Evolutionary conservation across 257 asterid species (phyloP), one percentile per base, ranked within the genome.

Genomic region (Solanum rostratum): DNA sequence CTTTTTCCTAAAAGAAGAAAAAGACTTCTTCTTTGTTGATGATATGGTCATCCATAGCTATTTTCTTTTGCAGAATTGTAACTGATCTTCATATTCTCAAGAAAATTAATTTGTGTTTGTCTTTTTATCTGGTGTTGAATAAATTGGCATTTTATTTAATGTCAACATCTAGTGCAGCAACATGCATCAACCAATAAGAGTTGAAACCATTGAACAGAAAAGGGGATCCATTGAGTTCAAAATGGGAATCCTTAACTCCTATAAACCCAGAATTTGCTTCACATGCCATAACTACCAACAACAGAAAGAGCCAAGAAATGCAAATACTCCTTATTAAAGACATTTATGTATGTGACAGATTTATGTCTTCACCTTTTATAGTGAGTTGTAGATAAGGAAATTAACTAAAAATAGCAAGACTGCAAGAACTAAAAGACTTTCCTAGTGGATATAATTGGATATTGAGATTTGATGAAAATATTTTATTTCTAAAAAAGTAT

Each of bases 161-260:
- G 54, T 71, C 80, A 71, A 71, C 33, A 71, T 69, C 53, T 20
- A 71, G 20, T n/a, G 55, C 39, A 24, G 79, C 84, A 33, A 82
- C 74, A 43, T 82, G 69, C 84, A 82, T 82, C 60, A 82, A 43
- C 84, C 84, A 82, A 60, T 82, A 82, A 0, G 84, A n/a, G n/a
- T n/a, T n/a, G n/a, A n/a, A n/a, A n/a, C n/a, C n/a, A n/a, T n/a
- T n/a, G n/a, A n/a, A n/a, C n/a, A n/a, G n/a, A n/a, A n/a, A n/a
- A n/a, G n/a, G n/a, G n/a, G n/a, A n/a, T n/a, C n/a, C n/a, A n/a
- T 82, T 60, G 3, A 62, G 45, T 43, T 20, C 74, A 62, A 82
- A 82, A 43, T 22, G 79, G 4, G 71, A 12, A 65, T 10, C 33
- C 0, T 62, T 62, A n/a, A 82, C 79, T 60, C 37, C 10, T 24